A percentile compares a stretch with the other conserved stretches of the same genome.
phyloP scores from a whole-genome alignment of 2,329 filamentous ascomycete genomes.

The Emergomyces orientalis region DNA sequence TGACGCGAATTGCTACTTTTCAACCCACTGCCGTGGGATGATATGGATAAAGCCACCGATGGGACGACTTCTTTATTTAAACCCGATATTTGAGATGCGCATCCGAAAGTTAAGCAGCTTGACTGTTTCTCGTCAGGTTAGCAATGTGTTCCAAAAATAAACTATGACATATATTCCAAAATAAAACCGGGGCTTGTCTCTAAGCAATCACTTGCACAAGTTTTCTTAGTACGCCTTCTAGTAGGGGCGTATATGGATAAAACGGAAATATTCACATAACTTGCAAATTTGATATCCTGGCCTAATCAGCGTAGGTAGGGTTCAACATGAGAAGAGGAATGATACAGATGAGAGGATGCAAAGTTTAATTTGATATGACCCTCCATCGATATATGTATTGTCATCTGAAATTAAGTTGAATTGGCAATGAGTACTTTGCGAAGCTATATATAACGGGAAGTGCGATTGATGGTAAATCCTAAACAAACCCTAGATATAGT shows the following conservation, averaged over 20 bases:
- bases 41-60: too few species aligned
- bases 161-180: background rate
- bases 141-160: too few species aligned
- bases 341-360: too few species aligned
- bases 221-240: background rate
- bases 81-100: too few species aligned
- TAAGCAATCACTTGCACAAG: background rate
- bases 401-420: background rate
- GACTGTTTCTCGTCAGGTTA: background rate
- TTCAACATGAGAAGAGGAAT: too few species aligned
- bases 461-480: background rate
- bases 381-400: background rate
- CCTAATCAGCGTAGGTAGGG: background rate
- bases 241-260: background rate
- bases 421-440: background rate
- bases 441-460: background rate
- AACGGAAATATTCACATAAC: background rate
- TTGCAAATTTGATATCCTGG: too few species aligned
- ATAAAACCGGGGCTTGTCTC: background rate
- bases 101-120: background rate
- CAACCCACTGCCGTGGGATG: background rate
- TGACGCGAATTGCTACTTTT: background rate
- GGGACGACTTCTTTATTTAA: too few species aligned
- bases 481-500: background rate
- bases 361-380: background rate